Percentiles rank a stretch among this genome's conserved stretches.
These are phyloP conservation scores for Yueomyces sinensis DNA, from an alignment of 805 yeast genomes.

Conservation along the genomic window DNA sequence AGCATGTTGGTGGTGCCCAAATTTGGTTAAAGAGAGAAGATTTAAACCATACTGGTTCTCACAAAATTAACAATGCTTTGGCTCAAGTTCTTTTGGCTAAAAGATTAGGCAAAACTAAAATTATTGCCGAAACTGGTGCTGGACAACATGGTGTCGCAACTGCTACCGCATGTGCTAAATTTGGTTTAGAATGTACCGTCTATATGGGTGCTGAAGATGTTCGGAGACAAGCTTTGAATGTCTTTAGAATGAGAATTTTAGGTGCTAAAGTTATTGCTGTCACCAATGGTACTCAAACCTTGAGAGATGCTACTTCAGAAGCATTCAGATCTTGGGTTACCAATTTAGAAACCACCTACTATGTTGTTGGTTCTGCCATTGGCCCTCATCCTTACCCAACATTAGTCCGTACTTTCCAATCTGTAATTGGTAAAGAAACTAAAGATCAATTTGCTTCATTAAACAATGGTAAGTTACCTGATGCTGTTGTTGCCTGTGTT, in stretches of 20 bases:
- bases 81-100: slow-evolving; percentile 73
- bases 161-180: slow-evolving; percentile 84
- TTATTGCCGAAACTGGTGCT: slow-evolving; percentile 87
- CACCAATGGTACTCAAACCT: slow-evolving; percentile 85
- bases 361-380: slow-evolving; percentile 94
- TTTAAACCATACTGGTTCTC: slow-evolving; percentile 80
- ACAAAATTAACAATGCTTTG: slow-evolving; percentile 72
- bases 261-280: slow-evolving; percentile 96
- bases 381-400: slow-evolving; percentile 99
- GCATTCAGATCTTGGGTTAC: slow-evolving; percentile 96
- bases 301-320: slow-evolving; percentile 96
- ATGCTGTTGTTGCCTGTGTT: slow-evolving; percentile 94
- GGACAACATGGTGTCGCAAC: slow-evolving; percentile 93
- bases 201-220: slow-evolving; percentile 99
- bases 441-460: slow-evolving; percentile 75
- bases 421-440: slow-evolving; percentile 91
- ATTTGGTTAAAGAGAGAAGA: slow-evolving; percentile 99
- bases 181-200: slow-evolving; percentile 87
- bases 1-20: slow-evolving; percentile 85
- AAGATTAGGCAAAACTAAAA: slow-evolving; percentile 61
- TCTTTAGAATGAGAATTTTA: slow-evolving; percentile 89
- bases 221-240: slow-evolving; percentile 95
- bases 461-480: slow-evolving; percentile 76
- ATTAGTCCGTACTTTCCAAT: slow-evolving; percentile 94
- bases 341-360: slow-evolving; percentile 73